Conservation (phyloP, 1,139 yeast species). For the Geotrichum bryndzae region DNA sequence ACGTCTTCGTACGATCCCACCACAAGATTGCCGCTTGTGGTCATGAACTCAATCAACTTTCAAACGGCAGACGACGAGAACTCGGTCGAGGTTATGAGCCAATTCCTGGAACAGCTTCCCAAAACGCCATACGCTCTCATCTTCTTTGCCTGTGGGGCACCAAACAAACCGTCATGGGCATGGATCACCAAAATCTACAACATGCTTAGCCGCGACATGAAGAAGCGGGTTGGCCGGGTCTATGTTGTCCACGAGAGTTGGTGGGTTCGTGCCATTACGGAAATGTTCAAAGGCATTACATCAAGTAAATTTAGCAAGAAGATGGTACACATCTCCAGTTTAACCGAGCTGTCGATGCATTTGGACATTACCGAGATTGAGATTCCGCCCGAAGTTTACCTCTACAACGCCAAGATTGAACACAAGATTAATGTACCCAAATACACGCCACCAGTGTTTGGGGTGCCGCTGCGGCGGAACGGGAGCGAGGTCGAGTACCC, state of each 20-base stretch:
- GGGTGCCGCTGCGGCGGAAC: conserved; percentile 27
- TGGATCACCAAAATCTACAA: conserved; percentile 75
- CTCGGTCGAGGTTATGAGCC: conserved; percentile 24
- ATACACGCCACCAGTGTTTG: conserved; percentile 35
- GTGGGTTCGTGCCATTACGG: conserved; percentile 77
- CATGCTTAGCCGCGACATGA: conserved; percentile 53
- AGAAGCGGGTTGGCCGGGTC: conserved; percentile 52
- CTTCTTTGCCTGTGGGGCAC: conserved; percentile 74
- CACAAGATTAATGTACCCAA: conserved; percentile 33
- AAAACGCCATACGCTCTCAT: conserved; percentile 54
- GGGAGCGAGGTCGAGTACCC: conserved; percentile 24
- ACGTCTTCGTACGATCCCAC: conserved; percentile 55
- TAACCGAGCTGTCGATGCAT: conserved; percentile 56
- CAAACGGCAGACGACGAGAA: conserved; percentile 30
- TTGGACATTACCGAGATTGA: conserved; percentile 73
- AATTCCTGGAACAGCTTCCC: conserved; percentile 42
- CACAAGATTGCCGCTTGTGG: conserved; percentile 58
- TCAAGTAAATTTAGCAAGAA: conserved; percentile 42
- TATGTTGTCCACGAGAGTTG: conserved; percentile 89
- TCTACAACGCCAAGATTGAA: conserved; percentile 42
- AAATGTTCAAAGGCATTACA: conserved; percentile 59
- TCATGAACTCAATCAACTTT: conserved; percentile 70
- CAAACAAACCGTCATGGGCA: conserved; percentile 52
- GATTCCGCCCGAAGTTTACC: conserved; percentile 68
- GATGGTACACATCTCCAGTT: conserved; percentile 47